These are phyloP conservation scores for Phialemoniopsis sp. DNA, from an alignment of 2,329 filamentous ascomycete species.

Conservation along the genomic window DNA sequence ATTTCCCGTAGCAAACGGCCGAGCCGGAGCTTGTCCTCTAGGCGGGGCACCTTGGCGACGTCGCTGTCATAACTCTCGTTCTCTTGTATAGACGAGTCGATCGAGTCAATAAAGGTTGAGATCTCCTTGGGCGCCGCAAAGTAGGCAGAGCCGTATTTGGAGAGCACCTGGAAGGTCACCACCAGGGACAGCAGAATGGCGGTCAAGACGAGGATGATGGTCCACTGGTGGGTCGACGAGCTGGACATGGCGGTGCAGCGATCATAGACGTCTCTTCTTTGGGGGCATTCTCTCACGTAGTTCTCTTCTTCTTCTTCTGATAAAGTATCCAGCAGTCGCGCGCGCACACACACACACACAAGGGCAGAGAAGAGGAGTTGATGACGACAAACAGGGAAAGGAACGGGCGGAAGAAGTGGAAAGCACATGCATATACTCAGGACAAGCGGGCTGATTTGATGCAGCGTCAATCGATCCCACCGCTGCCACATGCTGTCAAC, in stretches of 20 bases:
- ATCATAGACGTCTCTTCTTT: not conserved
- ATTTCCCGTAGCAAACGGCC: slow-evolving; percentile 56
- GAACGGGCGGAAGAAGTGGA: no score
- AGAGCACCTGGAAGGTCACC: slow-evolving; percentile 47
- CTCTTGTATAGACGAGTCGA: slow-evolving; percentile 59
- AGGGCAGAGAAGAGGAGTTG: not conserved
- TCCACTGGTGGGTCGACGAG: slow-evolving; percentile 49
- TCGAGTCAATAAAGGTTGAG: slow-evolving; percentile 51
- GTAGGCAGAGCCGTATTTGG: slow-evolving; percentile 52
- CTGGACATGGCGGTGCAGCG: slow-evolving; percentile 38
- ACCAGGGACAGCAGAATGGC: slow-evolving; percentile 52
- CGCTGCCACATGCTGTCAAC: no score
- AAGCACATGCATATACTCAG: no score
- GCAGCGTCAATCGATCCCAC: slow-evolving; percentile 1
- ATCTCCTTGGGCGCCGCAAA: slow-evolving; percentile 54
- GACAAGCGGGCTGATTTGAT: no score
- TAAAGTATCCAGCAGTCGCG: slow-evolving; percentile 1
- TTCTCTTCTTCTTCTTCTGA: not conserved
- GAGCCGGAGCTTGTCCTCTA: slow-evolving; percentile 61
- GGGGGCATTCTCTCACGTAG: slow-evolving; percentile 1
- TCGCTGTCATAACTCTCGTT: slow-evolving; percentile 62
- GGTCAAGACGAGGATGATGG: slow-evolving; percentile 53
- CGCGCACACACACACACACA: no score
- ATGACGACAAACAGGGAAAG: not conserved
- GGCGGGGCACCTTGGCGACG: slow-evolving; percentile 49